A percentile compares a stretch with the other conserved stretches of the same genome.
Evolutionary conservation across 139 green algal species (phyloP).

Genomic region (Chlorella sp.): DNA sequence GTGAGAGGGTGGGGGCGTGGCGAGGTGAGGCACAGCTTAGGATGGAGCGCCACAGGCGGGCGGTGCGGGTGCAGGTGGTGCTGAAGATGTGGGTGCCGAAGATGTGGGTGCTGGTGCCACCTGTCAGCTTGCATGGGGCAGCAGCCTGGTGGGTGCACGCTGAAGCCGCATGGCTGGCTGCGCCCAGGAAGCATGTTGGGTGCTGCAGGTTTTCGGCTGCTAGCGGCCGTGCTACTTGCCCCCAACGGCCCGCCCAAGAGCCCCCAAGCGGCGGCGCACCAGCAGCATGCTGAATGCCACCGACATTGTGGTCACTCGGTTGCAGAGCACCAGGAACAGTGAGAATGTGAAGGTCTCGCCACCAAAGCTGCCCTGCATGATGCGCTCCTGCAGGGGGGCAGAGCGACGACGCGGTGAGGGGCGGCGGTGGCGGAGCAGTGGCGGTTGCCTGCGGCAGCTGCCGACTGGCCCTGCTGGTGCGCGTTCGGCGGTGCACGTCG

Average conservation of each 20-base stretch:
- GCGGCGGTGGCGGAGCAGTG: background rate
- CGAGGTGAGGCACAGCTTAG: background rate
- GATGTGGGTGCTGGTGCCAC: background rate
- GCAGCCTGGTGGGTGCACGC: background rate
- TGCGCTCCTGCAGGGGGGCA: constrained; percentile 81
- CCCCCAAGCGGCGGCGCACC: constrained; percentile 9
- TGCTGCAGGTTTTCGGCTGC: background rate
- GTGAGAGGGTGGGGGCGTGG: background rate
- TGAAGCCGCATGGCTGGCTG: background rate
- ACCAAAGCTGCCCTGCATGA: constrained; percentile 85
- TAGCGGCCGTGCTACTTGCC: too few species aligned
- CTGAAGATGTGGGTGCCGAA: background rate
- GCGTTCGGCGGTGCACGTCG: background rate
- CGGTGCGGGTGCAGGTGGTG: too few species aligned
- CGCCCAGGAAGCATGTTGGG: background rate
- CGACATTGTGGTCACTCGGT: constrained; percentile 84
- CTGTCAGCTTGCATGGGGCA: background rate
- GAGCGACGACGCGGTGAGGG: background rate
- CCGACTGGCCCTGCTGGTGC: background rate
- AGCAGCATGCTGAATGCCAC: constrained; percentile 67
- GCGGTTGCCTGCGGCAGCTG: background rate
- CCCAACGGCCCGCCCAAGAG: background rate
- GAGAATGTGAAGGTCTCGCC: constrained; percentile 88
- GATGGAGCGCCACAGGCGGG: background rate
- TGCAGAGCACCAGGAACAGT: constrained; percentile 96